Evolutionary conservation across 2,329 filamentous ascomycete species (phyloP), one percentile per base, ranked within the genome.

Genomic region (Fusarium sp.): DNA sequence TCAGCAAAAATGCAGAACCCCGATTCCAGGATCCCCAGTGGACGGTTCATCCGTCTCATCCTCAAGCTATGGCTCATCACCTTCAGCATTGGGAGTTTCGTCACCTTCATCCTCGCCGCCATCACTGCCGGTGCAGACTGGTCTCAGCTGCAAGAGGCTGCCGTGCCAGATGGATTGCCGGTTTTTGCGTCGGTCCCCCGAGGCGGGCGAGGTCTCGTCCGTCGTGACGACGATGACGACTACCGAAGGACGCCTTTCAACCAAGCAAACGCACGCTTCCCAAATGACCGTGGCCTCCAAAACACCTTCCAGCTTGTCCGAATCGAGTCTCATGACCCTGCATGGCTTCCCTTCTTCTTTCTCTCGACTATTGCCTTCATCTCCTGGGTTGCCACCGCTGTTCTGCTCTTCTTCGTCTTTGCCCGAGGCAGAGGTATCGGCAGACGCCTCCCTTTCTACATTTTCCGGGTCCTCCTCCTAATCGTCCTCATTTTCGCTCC

Each of bases 391-490:
- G 63, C 62, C 6, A 57, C 64, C 27, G 27, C 42, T 8, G 13
- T 71, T 38, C 62, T 75, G 40, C 34, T 73, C 5, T 4, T 68
- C 42, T 61, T 61, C 23, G 51, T 66, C 31, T n/a, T 68, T 4
- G 18, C 40, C 8, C 68, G 61, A 11, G 33, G 65, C 16, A 51
- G 20, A 23, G 20, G 61, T 27, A 14, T 33, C 33, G 33, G 53
- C n/a, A 9, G 31, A 57, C 16, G 61, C 65, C 13, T 62, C 33
- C 58, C 71, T 8, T 40, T 64, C 5, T 77, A 75, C 50, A 54
- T 77, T 61, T 73, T 76, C 20, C 72, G 67, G 3, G 65, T 74
- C 44, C 29, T 73, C n/a, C 57, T 68, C 20, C 64, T 73, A 34
- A 71, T 75, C 6, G 38, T 77, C 6, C 25, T 75, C n/a, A 11